Evolutionary conservation across 208 protist genomes (phyloP).

Genomic region (Trypanosoma brucei): DNA sequence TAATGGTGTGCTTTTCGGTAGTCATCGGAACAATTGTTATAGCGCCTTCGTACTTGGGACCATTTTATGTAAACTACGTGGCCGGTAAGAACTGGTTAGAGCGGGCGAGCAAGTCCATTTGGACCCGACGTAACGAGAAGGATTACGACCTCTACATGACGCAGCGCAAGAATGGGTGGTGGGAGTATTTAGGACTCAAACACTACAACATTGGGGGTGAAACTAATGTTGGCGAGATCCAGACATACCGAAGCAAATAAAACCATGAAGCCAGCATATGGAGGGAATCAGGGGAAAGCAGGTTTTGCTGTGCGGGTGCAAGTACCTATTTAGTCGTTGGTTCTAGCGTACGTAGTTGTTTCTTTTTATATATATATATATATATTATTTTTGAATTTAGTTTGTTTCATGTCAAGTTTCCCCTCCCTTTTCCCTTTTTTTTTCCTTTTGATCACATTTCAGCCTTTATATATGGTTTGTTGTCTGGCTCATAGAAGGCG

Average conservation of each 20-base stretch:
- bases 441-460: neutral
- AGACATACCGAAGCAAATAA: slow-evolving; percentile 47
- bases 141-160: slow-evolving; percentile 84
- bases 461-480: too few species aligned
- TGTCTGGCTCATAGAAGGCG: too few species aligned
- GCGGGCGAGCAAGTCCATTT: slow-evolving; percentile 69
- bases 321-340: neutral
- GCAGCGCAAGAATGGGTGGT: slow-evolving; percentile 84
- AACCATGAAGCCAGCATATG: neutral
- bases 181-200: slow-evolving; percentile 79
- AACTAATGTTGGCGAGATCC: slow-evolving; percentile 68
- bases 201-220: slow-evolving; percentile 85
- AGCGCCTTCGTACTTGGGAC: slow-evolving; percentile 54
- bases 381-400: neutral
- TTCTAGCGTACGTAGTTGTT: neutral
- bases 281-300: neutral
- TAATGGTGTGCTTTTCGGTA: slow-evolving; percentile 47
- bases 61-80: slow-evolving; percentile 72
- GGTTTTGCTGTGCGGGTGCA: too few species aligned
- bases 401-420: neutral
- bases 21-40: slow-evolving; percentile 45
- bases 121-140: slow-evolving; percentile 80
- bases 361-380: neutral
- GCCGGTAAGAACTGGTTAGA: slow-evolving; percentile 70
- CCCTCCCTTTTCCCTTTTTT: neutral